Percentiles rank a stretch among this genome's conserved stretches.
Evolutionary conservation across 192 early-diverging fungal species (phyloP).

Genomic region (Diversispora eburnea): DNA sequence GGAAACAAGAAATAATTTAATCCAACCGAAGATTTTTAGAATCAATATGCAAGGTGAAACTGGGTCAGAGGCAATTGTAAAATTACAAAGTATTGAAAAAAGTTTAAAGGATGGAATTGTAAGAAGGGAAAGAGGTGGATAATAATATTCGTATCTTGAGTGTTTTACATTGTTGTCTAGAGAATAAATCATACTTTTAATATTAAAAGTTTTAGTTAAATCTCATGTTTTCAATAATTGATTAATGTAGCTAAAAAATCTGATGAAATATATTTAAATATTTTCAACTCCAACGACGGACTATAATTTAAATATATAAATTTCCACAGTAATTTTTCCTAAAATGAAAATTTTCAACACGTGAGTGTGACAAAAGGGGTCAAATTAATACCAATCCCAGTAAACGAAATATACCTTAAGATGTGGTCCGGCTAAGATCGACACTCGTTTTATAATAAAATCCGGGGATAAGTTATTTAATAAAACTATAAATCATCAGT

Average conservation of each 20-base stretch:
- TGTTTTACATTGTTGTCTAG: not conserved
- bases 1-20: not conserved
- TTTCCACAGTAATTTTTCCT: too few species aligned
- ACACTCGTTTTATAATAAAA: too few species aligned
- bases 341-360: too few species aligned
- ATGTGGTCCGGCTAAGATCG: too few species aligned
- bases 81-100: constrained; percentile 15
- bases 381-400: too few species aligned
- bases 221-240: not conserved
- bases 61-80: constrained; percentile 19
- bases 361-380: too few species aligned
- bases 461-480: too few species aligned
- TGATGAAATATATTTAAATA: not conserved
- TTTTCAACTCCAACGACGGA: constrained; percentile 25
- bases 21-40: not conserved
- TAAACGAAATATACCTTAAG: too few species aligned
- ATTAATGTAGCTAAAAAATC: not conserved
- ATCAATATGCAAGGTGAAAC: constrained; percentile 19
- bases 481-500: too few species aligned
- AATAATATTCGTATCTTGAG: not conserved
- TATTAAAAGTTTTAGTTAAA: not conserved
- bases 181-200: not conserved
- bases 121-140: constrained; percentile 10
- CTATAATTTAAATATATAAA: too few species aligned
- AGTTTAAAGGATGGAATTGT: not conserved